Percentiles rank a stretch among this genome's conserved stretches.
Evolutionary conservation across 192 early-diverging fungal genomes (phyloP).

Genomic region (Coemansia sp.): DNA sequence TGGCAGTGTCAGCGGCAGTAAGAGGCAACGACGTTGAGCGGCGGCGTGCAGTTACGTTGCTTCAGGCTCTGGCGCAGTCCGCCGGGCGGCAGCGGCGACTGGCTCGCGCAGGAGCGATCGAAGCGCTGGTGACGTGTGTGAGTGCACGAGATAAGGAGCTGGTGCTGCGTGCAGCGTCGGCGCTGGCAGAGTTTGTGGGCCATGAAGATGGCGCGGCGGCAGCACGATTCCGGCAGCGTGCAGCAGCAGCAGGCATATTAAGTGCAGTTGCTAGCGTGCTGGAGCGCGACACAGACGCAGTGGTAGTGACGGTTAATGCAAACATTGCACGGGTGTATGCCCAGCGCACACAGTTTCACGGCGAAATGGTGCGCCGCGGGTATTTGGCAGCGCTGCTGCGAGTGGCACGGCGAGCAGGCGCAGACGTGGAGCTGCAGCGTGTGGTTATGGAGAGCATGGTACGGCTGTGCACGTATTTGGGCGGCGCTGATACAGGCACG

Average conservation of each 20-base stretch:
- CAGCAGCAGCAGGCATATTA: slow-evolving; percentile 21
- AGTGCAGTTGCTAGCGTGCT: slow-evolving; percentile 13
- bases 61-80: slow-evolving; percentile 25
- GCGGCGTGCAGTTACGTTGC: slow-evolving; percentile 13
- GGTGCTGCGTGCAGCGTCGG: slow-evolving; percentile 11
- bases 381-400: slow-evolving; percentile 35
- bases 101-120: slow-evolving; percentile 15
- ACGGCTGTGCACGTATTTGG: slow-evolving; percentile 42
- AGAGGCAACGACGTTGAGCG: slow-evolving; percentile 2
- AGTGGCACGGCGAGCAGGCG: slow-evolving; percentile 15
- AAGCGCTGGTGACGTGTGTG: slow-evolving; percentile 23
- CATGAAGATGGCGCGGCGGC: neutral
- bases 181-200: slow-evolving; percentile 30
- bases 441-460: slow-evolving; percentile 41
- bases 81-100: slow-evolving; percentile 10
- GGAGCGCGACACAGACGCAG: slow-evolving; percentile 2
- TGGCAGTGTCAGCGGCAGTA: slow-evolving; percentile 14
- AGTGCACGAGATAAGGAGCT: slow-evolving; percentile 16
- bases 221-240: slow-evolving; percentile 10
- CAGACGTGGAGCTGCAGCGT: slow-evolving; percentile 33
- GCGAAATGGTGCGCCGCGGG: slow-evolving; percentile 28
- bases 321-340: slow-evolving; percentile 24
- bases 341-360: slow-evolving; percentile 24
- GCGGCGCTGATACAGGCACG: slow-evolving; percentile 3
- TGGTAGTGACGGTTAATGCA: slow-evolving; percentile 18